Percentiles rank a stretch among this genome's conserved stretches.
These are phyloP conservation scores for Exophiala sp. DNA, from an alignment of 2,329 filamentous ascomycete species.

Conservation along the genomic window DNA sequence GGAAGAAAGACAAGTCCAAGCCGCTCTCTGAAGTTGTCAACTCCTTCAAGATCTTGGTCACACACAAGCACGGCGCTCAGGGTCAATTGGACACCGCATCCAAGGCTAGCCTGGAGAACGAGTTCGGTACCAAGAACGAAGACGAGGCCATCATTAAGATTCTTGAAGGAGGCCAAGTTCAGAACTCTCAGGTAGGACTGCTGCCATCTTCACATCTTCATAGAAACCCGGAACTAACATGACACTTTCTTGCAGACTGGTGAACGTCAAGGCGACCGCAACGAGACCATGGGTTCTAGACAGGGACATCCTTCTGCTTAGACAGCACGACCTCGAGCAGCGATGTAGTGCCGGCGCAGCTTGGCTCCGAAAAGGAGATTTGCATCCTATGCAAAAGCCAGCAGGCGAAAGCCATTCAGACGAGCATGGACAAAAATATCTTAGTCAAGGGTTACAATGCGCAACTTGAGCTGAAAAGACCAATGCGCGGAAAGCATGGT, in stretches of 20 bases:
- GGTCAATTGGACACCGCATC: constrained; percentile 74
- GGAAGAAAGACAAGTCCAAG: constrained; percentile 70
- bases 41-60: constrained; percentile 83
- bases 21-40: constrained; percentile 82
- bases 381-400: too few relatives aligned
- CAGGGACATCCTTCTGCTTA: constrained; percentile 23
- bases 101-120: constrained; percentile 70
- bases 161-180: constrained; percentile 68
- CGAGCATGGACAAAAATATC: too few relatives aligned
- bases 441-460: too few relatives aligned
- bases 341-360: too few relatives aligned
- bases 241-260: background rate
- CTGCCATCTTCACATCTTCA: background rate
- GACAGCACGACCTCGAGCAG: background rate
- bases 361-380: too few relatives aligned
- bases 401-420: too few relatives aligned
- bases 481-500: too few relatives aligned
- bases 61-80: constrained; percentile 83
- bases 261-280: constrained; percentile 24
- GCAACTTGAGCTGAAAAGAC: too few relatives aligned
- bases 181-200: constrained; percentile 56
- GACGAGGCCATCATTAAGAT: constrained; percentile 82
- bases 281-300: constrained; percentile 24
- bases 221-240: background rate
- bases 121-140: constrained; percentile 78